Conservation (phyloP, 805 yeast genomes). For the Kodamaea leandrae region DNA sequence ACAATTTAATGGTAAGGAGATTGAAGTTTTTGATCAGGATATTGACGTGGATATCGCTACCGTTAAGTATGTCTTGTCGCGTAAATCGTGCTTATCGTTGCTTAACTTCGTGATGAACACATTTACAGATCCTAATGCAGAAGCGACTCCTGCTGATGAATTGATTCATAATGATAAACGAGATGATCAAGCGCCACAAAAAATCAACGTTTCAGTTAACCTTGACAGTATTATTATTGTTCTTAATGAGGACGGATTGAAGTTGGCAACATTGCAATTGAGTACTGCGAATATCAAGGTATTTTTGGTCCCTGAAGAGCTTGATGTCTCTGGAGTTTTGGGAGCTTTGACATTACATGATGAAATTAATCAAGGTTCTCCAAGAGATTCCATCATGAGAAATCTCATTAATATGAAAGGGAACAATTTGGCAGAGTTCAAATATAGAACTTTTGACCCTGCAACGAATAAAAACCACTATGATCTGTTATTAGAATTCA, state of each 20-base stretch:
- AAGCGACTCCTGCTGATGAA: slow-evolving; percentile 64
- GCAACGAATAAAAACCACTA: slow-evolving; percentile 48
- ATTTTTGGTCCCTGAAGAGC: slow-evolving; percentile 67
- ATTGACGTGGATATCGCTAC: slow-evolving; percentile 74
- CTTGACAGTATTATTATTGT: slow-evolving; percentile 72
- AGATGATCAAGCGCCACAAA: slow-evolving; percentile 63
- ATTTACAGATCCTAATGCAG: slow-evolving; percentile 78
- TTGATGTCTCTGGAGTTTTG: slow-evolving; percentile 67
- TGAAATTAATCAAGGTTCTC: slow-evolving; percentile 64
- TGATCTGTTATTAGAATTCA: slow-evolving; percentile 57
- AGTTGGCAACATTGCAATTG: slow-evolving; percentile 73
- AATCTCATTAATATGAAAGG: slow-evolving; percentile 78
- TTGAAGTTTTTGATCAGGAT: slow-evolving; percentile 76
- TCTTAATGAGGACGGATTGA: slow-evolving; percentile 78
- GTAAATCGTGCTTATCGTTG: slow-evolving; percentile 74
- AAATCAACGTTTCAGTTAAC: slow-evolving; percentile 63
- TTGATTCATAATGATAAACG: slow-evolving; percentile 63
- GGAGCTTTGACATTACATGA: slow-evolving; percentile 81
- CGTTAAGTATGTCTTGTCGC: slow-evolving; percentile 67
- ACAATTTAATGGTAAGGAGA: slow-evolving; percentile 47
- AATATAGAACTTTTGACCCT: slow-evolving; percentile 75
- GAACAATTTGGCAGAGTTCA: slow-evolving; percentile 72
- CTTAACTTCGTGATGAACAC: slow-evolving; percentile 82
- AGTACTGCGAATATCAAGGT: slow-evolving; percentile 70
- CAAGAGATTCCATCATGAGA: slow-evolving; percentile 57